A percentile compares a stretch with the other conserved stretches of the same genome.
Conservation (phyloP, 2,329 filamentous ascomycete genomes). For the Trichoderma aggressivum region DNA sequence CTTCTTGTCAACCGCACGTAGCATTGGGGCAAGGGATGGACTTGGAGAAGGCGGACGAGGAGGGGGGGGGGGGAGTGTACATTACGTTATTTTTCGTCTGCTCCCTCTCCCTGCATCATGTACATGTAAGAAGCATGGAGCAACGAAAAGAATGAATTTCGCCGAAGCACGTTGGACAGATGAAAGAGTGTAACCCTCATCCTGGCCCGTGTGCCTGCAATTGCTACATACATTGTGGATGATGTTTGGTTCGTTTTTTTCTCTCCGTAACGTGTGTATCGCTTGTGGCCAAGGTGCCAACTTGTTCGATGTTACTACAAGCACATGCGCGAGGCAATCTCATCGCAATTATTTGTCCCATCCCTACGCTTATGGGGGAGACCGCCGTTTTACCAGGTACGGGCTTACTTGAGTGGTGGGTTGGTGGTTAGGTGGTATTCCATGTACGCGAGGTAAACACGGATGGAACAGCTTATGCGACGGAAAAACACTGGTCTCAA, state of each 20-base stretch:
- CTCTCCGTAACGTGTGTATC: constrained; percentile 10
- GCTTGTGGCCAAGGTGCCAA: neutral
- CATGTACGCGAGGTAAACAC: neutral
- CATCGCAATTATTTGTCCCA: neutral
- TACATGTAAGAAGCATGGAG: neutral
- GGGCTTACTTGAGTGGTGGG: neutral
- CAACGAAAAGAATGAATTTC: neutral
- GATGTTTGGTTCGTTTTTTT: neutral
- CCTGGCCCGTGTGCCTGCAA: neutral
- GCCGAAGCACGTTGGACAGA: constrained; percentile 6
- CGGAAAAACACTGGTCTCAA: neutral
- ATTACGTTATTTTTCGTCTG: neutral
- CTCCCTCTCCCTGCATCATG: neutral
- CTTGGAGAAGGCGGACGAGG: neutral
- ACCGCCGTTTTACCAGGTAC: neutral
- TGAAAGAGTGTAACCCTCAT: neutral
- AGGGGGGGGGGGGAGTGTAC: neutral
- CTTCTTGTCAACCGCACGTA: neutral
- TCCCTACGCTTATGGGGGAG: neutral
- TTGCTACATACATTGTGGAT: neutral
- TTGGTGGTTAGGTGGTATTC: neutral
- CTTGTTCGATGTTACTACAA: neutral
- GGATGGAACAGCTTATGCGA: neutral
- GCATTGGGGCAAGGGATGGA: neutral
- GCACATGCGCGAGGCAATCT: neutral